These are phyloP conservation scores for Curvularia sp. DNA, from an alignment of 2,329 filamentous ascomycete species.

Conservation along the genomic window DNA sequence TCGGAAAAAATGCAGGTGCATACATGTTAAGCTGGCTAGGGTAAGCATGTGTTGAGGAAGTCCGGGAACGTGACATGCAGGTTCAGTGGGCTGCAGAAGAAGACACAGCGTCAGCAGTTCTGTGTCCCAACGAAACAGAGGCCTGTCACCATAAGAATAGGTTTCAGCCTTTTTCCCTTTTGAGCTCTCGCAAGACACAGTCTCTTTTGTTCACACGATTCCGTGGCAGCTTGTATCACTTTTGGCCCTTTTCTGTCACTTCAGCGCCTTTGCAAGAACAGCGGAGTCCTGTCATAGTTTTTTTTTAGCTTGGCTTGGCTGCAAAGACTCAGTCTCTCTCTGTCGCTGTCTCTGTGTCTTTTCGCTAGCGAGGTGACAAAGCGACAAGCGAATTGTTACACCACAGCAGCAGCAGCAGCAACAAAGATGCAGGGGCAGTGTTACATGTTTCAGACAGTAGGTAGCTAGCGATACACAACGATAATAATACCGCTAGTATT, in stretches of 20 bases:
- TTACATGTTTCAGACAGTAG: neutral
- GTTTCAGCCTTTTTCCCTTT: slow-evolving; percentile 13
- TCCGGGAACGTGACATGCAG: slow-evolving; percentile 7
- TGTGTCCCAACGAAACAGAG: too few relatives aligned
- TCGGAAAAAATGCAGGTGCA: slow-evolving; percentile 20
- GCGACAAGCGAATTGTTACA: neutral
- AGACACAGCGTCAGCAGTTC: too few relatives aligned
- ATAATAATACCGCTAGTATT: neutral
- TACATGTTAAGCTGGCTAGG: slow-evolving; percentile 14
- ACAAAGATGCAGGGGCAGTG: neutral
- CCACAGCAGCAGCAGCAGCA: too few relatives aligned
- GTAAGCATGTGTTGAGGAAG: slow-evolving; percentile 12
- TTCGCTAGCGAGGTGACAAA: neutral
- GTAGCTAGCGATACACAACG: neutral
- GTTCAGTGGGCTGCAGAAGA: too few relatives aligned
- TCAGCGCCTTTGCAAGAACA: too few relatives aligned
- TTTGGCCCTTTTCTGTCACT: too few relatives aligned
- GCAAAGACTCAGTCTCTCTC: too few relatives aligned
- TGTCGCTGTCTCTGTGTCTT: too few relatives aligned
- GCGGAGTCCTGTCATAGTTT: too few relatives aligned
- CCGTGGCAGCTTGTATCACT: neutral
- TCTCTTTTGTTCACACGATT: neutral
- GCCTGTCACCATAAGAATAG: too few relatives aligned
- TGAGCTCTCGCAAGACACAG: neutral
- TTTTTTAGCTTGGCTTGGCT: too few relatives aligned